phyloP scores from a whole-genome alignment of 495 filamentous ascomycete genomes.

The Aspergillus taichungensis region DNA sequence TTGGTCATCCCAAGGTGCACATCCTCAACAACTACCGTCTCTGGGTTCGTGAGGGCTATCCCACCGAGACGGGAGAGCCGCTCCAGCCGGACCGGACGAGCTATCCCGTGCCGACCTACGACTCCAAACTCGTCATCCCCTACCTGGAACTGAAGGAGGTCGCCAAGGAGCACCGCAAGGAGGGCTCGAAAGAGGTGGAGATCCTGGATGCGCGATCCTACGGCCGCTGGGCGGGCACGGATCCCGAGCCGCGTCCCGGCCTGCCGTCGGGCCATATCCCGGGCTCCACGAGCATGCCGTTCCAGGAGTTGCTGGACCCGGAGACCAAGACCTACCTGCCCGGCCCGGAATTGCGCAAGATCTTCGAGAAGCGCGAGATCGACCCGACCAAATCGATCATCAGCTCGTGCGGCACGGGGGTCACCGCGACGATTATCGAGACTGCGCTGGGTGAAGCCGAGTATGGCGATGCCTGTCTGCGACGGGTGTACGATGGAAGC shows the following conservation, averaged over 20 bases:
- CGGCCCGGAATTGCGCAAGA: conserved; percentile 54
- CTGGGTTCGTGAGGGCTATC: conserved; percentile 75
- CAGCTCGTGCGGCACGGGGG: conserved; percentile 84
- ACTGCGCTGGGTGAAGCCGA: conserved; percentile 74
- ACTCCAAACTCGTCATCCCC: conserved; percentile 48
- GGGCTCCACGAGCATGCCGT: conserved; percentile 73
- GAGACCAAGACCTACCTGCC: conserved; percentile 73
- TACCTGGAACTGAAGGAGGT: conserved; percentile 77
- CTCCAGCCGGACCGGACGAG: conserved; percentile 45
- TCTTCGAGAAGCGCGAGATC: conserved; percentile 72
- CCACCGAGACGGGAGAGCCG: conserved; percentile 69
- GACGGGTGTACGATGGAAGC: conserved; percentile 87
- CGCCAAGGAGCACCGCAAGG: conserved; percentile 64
- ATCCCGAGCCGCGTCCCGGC: conserved; percentile 79
- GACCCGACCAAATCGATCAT: conserved; percentile 81
- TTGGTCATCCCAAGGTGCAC: conserved; percentile 86
- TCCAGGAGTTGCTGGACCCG: conserved; percentile 72
- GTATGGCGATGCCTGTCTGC: conserved; percentile 55
- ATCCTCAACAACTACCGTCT: conserved; percentile 88
- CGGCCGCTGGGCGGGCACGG: conserved; percentile 72
- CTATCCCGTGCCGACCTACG: conserved; percentile 48
- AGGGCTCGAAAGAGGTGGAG: conserved; percentile 72
- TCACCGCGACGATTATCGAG: conserved; percentile 89
- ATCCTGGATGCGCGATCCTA: conserved; percentile 80
- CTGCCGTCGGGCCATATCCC: conserved; percentile 90